phyloP scores from a whole-genome alignment of 2,329 filamentous ascomycete genomes.

The Monilinia polystroma region DNA sequence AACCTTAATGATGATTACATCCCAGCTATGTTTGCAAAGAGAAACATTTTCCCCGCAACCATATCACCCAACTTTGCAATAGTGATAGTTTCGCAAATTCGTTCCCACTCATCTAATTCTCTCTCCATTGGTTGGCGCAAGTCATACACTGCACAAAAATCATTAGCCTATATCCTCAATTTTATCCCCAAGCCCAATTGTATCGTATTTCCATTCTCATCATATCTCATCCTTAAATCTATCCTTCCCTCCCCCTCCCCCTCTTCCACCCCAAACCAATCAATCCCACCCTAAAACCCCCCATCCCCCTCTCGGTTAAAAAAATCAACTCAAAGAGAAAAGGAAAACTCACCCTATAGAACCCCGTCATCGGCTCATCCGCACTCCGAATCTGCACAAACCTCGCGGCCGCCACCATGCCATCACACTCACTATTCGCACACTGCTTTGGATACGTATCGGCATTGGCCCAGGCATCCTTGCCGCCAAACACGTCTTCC shows the following conservation, averaged over 20 bases:
- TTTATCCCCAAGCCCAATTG: background rate
- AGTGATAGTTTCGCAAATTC: background rate
- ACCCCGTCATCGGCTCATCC: conserved; percentile 97
- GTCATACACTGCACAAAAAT: conserved; percentile 57
- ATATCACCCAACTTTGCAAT: background rate
- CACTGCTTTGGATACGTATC: conserved; percentile 84
- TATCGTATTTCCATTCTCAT: conserved; percentile 20
- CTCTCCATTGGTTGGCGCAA: conserved; percentile 65
- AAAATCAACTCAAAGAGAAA: background rate
- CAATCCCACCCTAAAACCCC: no score
- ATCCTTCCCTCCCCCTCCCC: background rate
- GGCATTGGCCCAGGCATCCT: conserved; percentile 86
- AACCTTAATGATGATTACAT: background rate
- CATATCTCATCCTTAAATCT: background rate
- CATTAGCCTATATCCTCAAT: background rate
- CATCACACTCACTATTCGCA: conserved; percentile 74
- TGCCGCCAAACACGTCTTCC: conserved; percentile 87
- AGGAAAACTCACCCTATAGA: conserved; percentile 68
- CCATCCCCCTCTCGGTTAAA: background rate
- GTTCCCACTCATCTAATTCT: conserved; percentile 48
- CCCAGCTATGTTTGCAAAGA: no score
- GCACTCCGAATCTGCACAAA: conserved; percentile 97
- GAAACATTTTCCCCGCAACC: background rate
- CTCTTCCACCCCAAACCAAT: background rate
- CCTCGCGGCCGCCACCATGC: conserved; percentile 86